A percentile compares a stretch with the other conserved stretches of the same genome.
These are phyloP conservation scores for Colletotrichum limetticola DNA, from an alignment of 2,329 filamentous ascomycete species.

Conservation along the genomic window DNA sequence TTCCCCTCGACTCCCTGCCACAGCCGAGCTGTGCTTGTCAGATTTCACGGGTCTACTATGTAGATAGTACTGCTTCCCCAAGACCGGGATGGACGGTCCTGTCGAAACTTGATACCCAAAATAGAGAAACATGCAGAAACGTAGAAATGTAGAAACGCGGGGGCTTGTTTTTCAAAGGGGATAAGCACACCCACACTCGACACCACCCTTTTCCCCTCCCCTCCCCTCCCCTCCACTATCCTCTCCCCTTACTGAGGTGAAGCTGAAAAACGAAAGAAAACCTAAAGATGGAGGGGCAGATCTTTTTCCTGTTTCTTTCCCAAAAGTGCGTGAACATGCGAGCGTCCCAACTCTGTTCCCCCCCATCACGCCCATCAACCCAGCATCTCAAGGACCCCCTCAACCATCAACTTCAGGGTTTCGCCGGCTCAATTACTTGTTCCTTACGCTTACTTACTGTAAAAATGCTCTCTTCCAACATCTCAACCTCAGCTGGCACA, in stretches of 20 bases:
- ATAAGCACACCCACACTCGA: not conserved
- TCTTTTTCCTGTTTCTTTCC: not conserved
- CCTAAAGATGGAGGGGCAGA: not conserved
- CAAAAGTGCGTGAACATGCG: conserved; percentile 2
- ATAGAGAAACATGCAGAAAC: not conserved
- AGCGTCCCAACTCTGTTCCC: conserved; percentile 14
- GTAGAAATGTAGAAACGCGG: not conserved
- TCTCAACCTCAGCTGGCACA: not conserved
- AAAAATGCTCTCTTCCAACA: not conserved
- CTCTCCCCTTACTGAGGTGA: too few relatives aligned
- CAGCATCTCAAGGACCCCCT: too few relatives aligned
- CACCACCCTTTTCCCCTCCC: not conserved
- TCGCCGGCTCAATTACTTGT: not conserved
- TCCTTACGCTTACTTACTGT: not conserved
- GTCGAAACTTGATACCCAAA: not conserved
- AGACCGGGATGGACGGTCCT: not conserved
- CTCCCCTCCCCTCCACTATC: not conserved
- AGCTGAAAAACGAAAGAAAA: not conserved
- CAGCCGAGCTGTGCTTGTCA: not conserved
- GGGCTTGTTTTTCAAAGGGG: not conserved
- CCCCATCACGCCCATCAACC: too few relatives aligned
- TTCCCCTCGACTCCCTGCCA: not conserved
- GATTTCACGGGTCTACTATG: not conserved
- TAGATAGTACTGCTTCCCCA: not conserved
- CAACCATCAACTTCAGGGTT: not conserved